These are phyloP conservation scores for Prunus salicina DNA, from an alignment of 306 rosid species.

Conservation along the genomic window DNA sequence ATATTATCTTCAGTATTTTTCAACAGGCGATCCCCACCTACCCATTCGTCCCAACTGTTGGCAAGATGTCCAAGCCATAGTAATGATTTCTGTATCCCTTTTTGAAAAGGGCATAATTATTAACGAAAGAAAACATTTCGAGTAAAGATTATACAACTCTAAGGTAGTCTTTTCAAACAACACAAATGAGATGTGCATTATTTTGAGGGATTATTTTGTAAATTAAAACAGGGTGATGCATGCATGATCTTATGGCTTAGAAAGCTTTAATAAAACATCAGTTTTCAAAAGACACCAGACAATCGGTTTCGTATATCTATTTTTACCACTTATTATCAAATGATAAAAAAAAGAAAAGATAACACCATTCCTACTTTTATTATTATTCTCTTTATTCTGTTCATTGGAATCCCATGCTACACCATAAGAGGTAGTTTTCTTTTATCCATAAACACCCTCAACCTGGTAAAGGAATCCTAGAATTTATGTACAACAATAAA, in stretches of 20 bases:
- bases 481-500: neutral
- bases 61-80: slow-evolving; percentile 62
- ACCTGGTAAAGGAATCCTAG: neutral
- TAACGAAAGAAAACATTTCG: slow-evolving; percentile 30
- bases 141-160: slow-evolving; percentile 9
- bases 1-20: slow-evolving; percentile 72
- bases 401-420: neutral
- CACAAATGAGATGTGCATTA: neutral
- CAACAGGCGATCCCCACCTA: slow-evolving; percentile 74
- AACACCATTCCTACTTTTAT: neutral
- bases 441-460: neutral
- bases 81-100: slow-evolving; percentile 62
- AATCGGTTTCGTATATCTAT: neutral
- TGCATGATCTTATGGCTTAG: neutral
- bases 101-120: slow-evolving; percentile 43
- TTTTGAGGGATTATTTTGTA: neutral
- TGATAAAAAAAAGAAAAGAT: neutral
- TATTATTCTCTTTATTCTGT: neutral
- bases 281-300: neutral
- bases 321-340: neutral
- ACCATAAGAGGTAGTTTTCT: neutral
- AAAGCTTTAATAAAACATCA: neutral
- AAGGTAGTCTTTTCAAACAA: neutral
- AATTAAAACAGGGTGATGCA: neutral
- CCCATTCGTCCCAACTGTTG: slow-evolving; percentile 99